Base-by-base conservation (phyloP, 192 early-diverging fungal species). In the Gryganskiella cystojenkinii region DNA sequence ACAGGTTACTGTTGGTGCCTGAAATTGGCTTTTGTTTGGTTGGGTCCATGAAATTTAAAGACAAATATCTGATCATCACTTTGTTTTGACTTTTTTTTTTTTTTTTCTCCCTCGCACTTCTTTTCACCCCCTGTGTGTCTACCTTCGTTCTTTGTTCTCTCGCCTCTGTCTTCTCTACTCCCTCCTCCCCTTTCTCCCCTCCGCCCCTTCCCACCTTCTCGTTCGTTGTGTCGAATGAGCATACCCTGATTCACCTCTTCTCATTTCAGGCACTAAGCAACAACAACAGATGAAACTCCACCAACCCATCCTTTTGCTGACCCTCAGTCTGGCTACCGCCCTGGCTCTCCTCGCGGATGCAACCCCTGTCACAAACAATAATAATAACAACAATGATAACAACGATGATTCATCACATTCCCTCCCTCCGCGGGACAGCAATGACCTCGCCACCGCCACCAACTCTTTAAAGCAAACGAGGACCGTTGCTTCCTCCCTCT, bases 281-380 rank as follows among this genome's bases (percentile, higher is more conserved):
- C 20, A 17, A 46, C 10, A 19, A 56, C 8, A 8, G 34, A 65
- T 65, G 63, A 65, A 65, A 56, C 20, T 64, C 56, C 13, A 30
- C 15, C 55, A 19, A 9, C 27, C 60, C 20, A 27, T 37, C 37
- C 4, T 59, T 14, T 31, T 73, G 28, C 24, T 73, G 27, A 52
- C 42, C 22, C 46, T 73, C 15, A 59, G 40, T 37, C 34, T 72
- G 33, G 59, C 51, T 8, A 42, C 43, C 4, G 52, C 60, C 53
- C 35, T 71, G 43, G 62, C 14, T 14, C 60, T 71, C 54, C 45
- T 71, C 37, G 52, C 69, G 14, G 30, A 20, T 22, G 37, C 42
- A 13, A 51, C 30, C 55, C 20, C 66, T 17, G 5, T 20, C 35
- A 37, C 56, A 24, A 44, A 40, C 20, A 47, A 33, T n/a, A n/a